Evolutionary conservation across 176 grass and related monocot genomes (phyloP).

Genomic region (Oryza brachyantha): DNA sequence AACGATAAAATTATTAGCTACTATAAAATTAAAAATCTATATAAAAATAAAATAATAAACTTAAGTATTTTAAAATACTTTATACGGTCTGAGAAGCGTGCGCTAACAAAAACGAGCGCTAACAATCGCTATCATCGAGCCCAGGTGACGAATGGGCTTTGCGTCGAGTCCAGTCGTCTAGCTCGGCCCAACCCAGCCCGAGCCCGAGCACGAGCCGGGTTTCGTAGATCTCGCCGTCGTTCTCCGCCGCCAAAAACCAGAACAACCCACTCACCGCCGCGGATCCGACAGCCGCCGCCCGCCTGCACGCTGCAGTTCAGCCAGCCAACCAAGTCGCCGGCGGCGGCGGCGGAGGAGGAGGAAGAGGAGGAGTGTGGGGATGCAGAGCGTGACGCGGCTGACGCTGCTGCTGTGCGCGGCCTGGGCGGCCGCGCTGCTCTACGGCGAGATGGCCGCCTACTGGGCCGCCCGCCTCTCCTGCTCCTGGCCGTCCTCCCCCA

Average conservation of each 20-base stretch:
- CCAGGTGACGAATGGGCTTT: background rate
- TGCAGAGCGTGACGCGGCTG: constrained; percentile 71
- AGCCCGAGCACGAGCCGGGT: background rate
- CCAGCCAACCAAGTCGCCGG: background rate
- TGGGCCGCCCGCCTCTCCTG: constrained; percentile 79
- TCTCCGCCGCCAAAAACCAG: background rate
- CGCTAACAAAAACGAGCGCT: too few relatives aligned
- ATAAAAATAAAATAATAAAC: too few relatives aligned
- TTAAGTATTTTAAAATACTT: too few relatives aligned
- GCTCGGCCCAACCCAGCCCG: background rate
- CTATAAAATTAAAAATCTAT: too few relatives aligned
- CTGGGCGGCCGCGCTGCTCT: constrained; percentile 76
- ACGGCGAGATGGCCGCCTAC: constrained; percentile 81
- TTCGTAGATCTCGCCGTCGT: background rate
- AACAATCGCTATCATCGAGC: too few relatives aligned
- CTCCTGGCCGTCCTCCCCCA: constrained; percentile 60
- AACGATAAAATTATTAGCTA: too few relatives aligned
- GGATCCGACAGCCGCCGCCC: background rate
- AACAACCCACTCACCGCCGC: background rate
- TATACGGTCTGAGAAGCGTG: too few relatives aligned
- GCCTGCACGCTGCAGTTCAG: background rate
- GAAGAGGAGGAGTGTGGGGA: background rate
- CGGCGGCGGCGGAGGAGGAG: background rate
- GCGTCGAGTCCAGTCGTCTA: background rate
- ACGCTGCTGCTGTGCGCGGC: constrained; percentile 78